phyloP scores from a whole-genome alignment of 768 basidiomycete genomes.

The Boletus tylopilopsis region DNA sequence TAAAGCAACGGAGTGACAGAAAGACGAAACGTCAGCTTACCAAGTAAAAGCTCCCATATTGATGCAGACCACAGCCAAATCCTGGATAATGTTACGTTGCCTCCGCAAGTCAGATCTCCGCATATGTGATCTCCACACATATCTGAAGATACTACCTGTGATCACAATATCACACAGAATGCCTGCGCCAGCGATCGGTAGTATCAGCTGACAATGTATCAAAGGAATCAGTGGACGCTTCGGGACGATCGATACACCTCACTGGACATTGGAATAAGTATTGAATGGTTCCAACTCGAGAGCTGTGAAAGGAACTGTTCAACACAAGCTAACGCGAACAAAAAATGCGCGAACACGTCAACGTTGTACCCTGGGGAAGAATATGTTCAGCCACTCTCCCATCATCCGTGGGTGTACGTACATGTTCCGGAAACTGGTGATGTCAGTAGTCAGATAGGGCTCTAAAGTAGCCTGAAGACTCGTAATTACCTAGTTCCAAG shows the following conservation, averaged over 20 bases:
- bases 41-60: slow-evolving; percentile 17
- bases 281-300: background rate
- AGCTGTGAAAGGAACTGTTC: no score
- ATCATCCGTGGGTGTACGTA: no score
- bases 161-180: slow-evolving; percentile 12
- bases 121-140: slow-evolving; percentile 8
- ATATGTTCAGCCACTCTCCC: no score
- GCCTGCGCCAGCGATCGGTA: slow-evolving; percentile 1
- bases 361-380: no score
- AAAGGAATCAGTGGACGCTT: no score
- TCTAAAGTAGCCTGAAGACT: no score
- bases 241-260: background rate
- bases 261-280: no score
- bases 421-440: no score
- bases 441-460: no score
- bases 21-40: background rate
- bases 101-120: slow-evolving; percentile 11
- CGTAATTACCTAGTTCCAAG: no score
- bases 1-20: background rate
- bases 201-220: slow-evolving; percentile 5
- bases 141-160: slow-evolving; percentile 8
- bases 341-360: no score
- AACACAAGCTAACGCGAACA: no score
- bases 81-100: slow-evolving; percentile 1
- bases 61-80: slow-evolving; percentile 10